phyloP scores from a whole-genome alignment of 2,329 filamentous ascomycete genomes.

The Ampelomyces quisqualis region DNA sequence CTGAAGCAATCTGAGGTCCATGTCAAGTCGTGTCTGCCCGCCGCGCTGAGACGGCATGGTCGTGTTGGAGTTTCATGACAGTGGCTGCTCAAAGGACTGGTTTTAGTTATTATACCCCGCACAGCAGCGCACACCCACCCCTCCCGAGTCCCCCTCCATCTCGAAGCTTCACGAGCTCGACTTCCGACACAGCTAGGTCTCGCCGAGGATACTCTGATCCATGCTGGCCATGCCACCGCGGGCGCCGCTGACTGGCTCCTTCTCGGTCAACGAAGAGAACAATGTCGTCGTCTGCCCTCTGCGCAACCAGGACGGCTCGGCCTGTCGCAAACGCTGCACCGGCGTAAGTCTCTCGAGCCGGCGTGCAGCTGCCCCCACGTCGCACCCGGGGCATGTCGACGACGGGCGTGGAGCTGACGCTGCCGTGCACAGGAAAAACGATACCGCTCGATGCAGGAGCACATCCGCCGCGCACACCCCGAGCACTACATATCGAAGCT shows the following conservation, averaged over 20 bases:
- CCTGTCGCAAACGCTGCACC: conserved; percentile 95
- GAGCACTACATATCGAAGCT: conserved; percentile 98
- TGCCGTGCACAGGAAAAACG: conserved; percentile 72
- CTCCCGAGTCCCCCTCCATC: no score
- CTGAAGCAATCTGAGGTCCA: no score
- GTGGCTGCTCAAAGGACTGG: no score
- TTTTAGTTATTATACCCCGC: no score
- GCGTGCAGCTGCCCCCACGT: conserved; percentile 19
- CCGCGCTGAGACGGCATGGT: no score
- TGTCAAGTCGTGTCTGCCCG: no score
- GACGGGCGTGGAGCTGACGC: conserved; percentile 3
- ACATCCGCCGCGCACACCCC: conserved; percentile 94
- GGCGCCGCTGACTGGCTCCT: conserved; percentile 82
- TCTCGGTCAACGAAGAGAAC: conserved; percentile 86
- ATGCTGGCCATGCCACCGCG: conserved; percentile 78
- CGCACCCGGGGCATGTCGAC: conserved; percentile 11
- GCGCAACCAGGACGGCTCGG: conserved; percentile 92
- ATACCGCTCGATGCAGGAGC: conserved; percentile 99
- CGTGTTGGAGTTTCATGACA: no score
- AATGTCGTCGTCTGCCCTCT: conserved; percentile 97
- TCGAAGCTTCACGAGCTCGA: no score
- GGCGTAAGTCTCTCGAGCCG: conserved; percentile 70
- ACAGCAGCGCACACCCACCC: no score
- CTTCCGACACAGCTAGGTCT: no score
- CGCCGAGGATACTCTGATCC: conserved; percentile 25